These are phyloP conservation scores for Fusarium sp. DNA, from an alignment of 2,329 filamentous ascomycete genomes.

Conservation along the genomic window DNA sequence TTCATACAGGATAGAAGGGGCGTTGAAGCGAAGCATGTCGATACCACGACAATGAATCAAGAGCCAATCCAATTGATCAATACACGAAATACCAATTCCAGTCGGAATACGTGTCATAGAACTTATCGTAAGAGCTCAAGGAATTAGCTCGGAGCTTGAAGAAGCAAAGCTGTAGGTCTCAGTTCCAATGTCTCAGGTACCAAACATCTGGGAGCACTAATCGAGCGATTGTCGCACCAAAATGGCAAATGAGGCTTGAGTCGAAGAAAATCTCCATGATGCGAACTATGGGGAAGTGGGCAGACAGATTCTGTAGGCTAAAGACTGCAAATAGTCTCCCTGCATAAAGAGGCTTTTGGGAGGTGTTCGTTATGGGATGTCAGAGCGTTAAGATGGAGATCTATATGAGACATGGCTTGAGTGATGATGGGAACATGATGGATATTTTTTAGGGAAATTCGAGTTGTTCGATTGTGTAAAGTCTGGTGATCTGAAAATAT, in stretches of 20 bases:
- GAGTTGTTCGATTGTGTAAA: neutral
- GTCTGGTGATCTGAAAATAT: neutral
- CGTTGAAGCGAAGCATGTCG: conserved; percentile 1
- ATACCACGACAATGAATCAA: conserved; percentile 6
- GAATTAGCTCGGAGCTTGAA: conserved; percentile 3
- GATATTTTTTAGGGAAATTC: neutral
- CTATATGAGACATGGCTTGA: neutral
- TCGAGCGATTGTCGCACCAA: neutral
- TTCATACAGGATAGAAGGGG: conserved; percentile 31
- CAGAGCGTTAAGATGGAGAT: conserved; percentile 16
- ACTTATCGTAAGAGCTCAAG: neutral
- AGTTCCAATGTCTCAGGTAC: conserved; percentile 28
- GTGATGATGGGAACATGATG: neutral
- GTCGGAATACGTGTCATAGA: neutral
- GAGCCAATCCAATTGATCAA: neutral
- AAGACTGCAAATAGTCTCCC: conserved; percentile 4
- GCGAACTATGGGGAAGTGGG: conserved; percentile 10
- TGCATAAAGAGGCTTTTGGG: conserved; percentile 18
- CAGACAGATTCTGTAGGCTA: conserved; percentile 10
- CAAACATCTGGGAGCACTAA: conserved; percentile 8
- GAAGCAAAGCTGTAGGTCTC: conserved; percentile 23
- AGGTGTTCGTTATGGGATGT: neutral
- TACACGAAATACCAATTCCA: neutral
- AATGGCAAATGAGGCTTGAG: neutral
- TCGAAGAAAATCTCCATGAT: conserved; percentile 3